phyloP scores from a whole-genome alignment of 2,329 filamentous ascomycete species.

The Triangularia verruculosa region DNA sequence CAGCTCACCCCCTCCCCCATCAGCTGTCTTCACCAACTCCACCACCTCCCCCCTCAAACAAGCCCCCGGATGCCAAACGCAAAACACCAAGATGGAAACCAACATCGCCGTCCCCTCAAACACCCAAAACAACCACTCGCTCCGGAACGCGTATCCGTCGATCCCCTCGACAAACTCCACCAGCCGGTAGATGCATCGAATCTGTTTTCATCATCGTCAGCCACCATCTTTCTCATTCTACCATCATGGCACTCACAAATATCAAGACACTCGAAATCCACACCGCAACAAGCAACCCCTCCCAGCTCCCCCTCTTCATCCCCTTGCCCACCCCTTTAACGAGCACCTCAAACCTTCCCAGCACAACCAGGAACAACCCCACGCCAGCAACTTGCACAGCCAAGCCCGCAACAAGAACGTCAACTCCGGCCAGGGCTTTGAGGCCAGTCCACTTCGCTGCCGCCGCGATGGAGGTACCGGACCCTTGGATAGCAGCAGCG shows the following conservation, averaged over 20 bases:
- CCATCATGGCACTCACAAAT: slow-evolving; percentile 36
- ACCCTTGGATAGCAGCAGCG: slow-evolving; percentile 44
- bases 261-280: slow-evolving; percentile 45
- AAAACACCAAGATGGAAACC: slow-evolving; percentile 18
- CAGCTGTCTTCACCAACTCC: background rate
- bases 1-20: too few species aligned
- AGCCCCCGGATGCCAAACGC: slow-evolving; percentile 17
- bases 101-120: slow-evolving; percentile 22
- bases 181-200: slow-evolving; percentile 24
- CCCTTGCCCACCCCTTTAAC: slow-evolving; percentile 15
- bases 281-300: slow-evolving; percentile 40
- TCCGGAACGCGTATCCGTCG: slow-evolving; percentile 20
- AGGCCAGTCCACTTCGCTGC: slow-evolving; percentile 42
- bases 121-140: slow-evolving; percentile 26
- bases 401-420: slow-evolving; percentile 43
- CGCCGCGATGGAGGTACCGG: slow-evolving; percentile 43
- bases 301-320: slow-evolving; percentile 34
- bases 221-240: background rate
- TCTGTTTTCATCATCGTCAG: slow-evolving; percentile 10
- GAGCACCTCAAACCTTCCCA: slow-evolving; percentile 35
- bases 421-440: slow-evolving; percentile 37
- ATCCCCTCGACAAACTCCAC: slow-evolving; percentile 23
- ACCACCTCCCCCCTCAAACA: background rate
- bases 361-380: slow-evolving; percentile 39
- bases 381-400: slow-evolving; percentile 42